These are phyloP conservation scores for Oenanthe javanica DNA, from an alignment of 140 eudicot species.

Conservation along the genomic window DNA sequence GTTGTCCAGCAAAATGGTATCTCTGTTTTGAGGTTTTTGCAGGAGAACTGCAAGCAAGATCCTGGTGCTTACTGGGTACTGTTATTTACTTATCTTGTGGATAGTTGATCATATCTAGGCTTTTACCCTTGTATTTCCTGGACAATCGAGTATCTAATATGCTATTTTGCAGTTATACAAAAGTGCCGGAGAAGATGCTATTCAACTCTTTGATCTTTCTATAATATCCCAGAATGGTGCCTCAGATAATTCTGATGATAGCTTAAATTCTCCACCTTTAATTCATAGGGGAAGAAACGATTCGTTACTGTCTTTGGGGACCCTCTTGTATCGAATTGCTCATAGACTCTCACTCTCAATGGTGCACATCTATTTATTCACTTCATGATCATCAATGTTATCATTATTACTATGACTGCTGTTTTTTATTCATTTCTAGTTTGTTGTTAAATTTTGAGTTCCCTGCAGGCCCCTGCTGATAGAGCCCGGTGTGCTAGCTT, in stretches of 20 bases:
- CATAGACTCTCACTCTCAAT: conserved; percentile 91
- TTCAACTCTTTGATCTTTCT: conserved; percentile 93
- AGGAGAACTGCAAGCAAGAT: conserved; percentile 96
- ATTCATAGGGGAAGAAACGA: conserved; percentile 75
- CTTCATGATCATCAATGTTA: not conserved
- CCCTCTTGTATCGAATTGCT: conserved; percentile 86
- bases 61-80: conserved; percentile 99
- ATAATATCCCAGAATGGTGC: conserved; percentile 58
- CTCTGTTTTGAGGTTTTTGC: conserved; percentile 82
- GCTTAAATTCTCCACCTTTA: conserved; percentile 53
- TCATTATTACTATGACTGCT: not conserved
- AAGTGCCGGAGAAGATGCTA: conserved; percentile 94
- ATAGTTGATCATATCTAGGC: not conserved
- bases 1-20: conserved; percentile 90
- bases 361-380: conserved; percentile 25
- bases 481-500: conserved; percentile 76
- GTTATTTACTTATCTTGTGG: not conserved
- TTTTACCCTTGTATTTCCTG: not conserved
- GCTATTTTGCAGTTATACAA: conserved; percentile 56
- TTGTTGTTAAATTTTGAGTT: conserved; percentile 12
- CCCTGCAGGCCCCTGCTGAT: conserved; percentile 57
- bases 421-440: not conserved
- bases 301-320: conserved; percentile 75
- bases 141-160: conserved; percentile 13
- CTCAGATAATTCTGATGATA: conserved; percentile 46